Conservation (phyloP, 768 basidiomycete genomes). For the Trametes meyenii region DNA sequence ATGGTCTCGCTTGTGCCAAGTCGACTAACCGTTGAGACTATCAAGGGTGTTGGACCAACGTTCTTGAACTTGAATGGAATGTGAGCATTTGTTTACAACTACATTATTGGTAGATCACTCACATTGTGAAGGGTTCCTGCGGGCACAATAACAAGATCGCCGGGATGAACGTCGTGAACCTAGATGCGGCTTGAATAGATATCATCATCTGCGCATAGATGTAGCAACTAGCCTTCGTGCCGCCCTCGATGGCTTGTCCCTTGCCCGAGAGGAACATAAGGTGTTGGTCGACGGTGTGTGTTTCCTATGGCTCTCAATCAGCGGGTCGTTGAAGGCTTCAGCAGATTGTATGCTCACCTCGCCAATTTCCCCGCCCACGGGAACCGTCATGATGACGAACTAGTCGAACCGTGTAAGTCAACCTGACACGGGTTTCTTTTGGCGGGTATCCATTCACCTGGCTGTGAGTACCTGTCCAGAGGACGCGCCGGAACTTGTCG, state of each 20-base stretch:
- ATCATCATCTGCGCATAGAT: neutral
- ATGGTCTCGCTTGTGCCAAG: too few relatives aligned
- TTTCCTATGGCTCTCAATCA: conserved; percentile 24
- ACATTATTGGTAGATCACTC: neutral
- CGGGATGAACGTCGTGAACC: conserved; percentile 23
- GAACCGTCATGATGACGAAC: conserved; percentile 35
- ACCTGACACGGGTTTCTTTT: neutral
- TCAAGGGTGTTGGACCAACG: conserved; percentile 30
- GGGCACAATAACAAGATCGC: conserved; percentile 33
- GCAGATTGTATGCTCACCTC: conserved; percentile 17
- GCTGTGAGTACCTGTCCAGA: conserved; percentile 33
- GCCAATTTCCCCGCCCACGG: conserved; percentile 33
- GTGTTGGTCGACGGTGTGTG: conserved; percentile 34
- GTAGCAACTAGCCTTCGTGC: neutral
- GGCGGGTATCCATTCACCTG: conserved; percentile 20
- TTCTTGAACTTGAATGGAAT: conserved; percentile 28
- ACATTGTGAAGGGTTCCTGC: conserved; percentile 30
- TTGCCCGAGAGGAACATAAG: conserved; percentile 33
- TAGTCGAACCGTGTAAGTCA: neutral
- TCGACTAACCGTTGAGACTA: conserved; percentile 30
- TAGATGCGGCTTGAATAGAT: conserved; percentile 7
- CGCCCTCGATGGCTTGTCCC: conserved; percentile 30
- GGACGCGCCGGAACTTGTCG: conserved; percentile 33
- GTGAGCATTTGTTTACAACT: neutral
- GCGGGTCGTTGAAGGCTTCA: neutral